Conservation (phyloP, 1,139 yeast species). For the Tardiomyces depauwii region DNA sequence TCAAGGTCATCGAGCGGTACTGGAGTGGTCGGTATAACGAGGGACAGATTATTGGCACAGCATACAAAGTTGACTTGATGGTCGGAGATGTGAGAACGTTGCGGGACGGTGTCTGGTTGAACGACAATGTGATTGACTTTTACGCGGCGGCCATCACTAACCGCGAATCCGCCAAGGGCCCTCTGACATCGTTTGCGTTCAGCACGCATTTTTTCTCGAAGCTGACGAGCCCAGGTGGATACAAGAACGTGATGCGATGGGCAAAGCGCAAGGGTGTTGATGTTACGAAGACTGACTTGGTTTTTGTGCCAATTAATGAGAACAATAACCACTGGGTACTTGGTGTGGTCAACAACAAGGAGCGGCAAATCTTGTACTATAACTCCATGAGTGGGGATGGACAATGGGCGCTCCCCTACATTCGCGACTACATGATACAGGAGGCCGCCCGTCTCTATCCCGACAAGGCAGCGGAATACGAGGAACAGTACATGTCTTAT, state of each 20-base stretch:
- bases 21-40: constrained; percentile 18
- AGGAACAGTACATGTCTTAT: constrained; percentile 16
- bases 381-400: constrained; percentile 66
- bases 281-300: constrained; percentile 48
- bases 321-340: constrained; percentile 88
- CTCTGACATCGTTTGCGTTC: constrained; percentile 45
- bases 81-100: constrained; percentile 63
- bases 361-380: constrained; percentile 50
- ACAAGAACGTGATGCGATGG: constrained; percentile 79
- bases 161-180: constrained; percentile 21
- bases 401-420: constrained; percentile 36
- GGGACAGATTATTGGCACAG: constrained; percentile 30
- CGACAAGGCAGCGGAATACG: constrained; percentile 27
- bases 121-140: constrained; percentile 82
- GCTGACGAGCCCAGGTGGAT: constrained; percentile 51
- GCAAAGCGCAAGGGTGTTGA: constrained; percentile 71
- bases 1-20: constrained; percentile 32
- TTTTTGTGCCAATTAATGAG: constrained; percentile 77
- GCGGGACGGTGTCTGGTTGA: constrained; percentile 68
- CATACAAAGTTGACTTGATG: constrained; percentile 46
- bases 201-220: constrained; percentile 82
- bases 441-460: constrained; percentile 22
- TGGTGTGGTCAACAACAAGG: constrained; percentile 59
- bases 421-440: constrained; percentile 49
- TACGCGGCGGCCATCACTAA: constrained; percentile 53